A percentile compares a stretch with the other conserved stretches of the same genome.
Evolutionary conservation across 1,139 yeast genomes (phyloP).

Genomic region (Geotrichum phurueaensis): DNA sequence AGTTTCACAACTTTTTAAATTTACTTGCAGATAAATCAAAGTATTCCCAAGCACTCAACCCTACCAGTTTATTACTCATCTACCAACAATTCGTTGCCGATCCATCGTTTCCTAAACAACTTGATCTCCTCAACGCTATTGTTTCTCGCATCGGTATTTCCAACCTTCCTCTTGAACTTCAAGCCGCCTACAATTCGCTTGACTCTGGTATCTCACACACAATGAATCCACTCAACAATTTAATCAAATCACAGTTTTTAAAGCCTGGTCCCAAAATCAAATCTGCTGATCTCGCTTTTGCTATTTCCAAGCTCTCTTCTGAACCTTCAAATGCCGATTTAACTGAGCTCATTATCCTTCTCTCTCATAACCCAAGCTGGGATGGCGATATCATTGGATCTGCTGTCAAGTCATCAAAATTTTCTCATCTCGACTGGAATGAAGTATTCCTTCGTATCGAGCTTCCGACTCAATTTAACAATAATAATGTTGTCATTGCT

Average conservation of each 20-base stretch:
- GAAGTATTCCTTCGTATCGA: conserved; percentile 7
- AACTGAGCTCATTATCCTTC: conserved; percentile 15
- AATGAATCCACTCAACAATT: conserved; percentile 12
- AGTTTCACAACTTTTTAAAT: conserved; percentile 1
- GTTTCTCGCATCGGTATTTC: conserved; percentile 4
- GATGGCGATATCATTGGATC: conserved; percentile 16
- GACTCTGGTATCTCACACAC: neutral
- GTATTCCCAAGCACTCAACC: neutral
- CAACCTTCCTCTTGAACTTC: conserved; percentile 12
- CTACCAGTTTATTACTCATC: conserved; percentile 1
- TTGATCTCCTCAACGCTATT: conserved; percentile 5
- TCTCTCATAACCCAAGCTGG: conserved; percentile 13
- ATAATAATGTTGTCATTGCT: conserved; percentile 3
- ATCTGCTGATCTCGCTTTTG: conserved; percentile 3
- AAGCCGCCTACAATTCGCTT: neutral
- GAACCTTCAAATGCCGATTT: conserved; percentile 11
- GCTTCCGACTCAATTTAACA: conserved; percentile 7
- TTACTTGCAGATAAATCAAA: conserved; percentile 2
- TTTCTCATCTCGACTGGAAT: conserved; percentile 13
- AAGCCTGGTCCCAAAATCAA: conserved; percentile 3
- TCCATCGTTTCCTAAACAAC: neutral
- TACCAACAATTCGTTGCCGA: conserved; percentile 2
- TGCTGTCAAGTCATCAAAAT: conserved; percentile 11
- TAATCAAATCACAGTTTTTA: conserved; percentile 8
- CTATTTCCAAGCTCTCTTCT: conserved; percentile 9